A percentile compares a stretch with the other conserved stretches of the same genome.
phyloP scores from a whole-genome alignment of 208 protist species.

The Trypanosoma congolense region DNA sequence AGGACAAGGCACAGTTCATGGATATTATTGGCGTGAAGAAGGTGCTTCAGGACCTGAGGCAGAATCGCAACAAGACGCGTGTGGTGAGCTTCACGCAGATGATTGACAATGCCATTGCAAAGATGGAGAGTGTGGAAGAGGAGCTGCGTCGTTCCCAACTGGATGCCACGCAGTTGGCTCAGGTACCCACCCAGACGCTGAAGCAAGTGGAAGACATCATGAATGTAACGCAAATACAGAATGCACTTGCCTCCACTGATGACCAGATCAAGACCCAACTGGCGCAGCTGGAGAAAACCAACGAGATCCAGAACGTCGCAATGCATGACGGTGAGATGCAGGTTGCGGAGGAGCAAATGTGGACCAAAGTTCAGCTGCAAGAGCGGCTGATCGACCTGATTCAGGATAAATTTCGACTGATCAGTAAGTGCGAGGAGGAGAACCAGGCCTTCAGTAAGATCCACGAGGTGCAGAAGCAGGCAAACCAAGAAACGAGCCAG shows the following conservation, averaged over 20 bases:
- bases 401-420: constrained; percentile 6
- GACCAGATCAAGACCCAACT: constrained; percentile 9
- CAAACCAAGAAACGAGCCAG: constrained; percentile 8
- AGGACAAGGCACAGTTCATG: constrained; percentile 9
- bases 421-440: constrained; percentile 8
- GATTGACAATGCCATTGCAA: constrained; percentile 9
- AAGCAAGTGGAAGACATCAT: constrained; percentile 9
- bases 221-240: constrained; percentile 7
- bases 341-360: constrained; percentile 22
- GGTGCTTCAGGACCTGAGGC: constrained; percentile 5
- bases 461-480: constrained; percentile 10
- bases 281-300: constrained; percentile 22
- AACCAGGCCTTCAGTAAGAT: constrained; percentile 7
- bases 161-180: constrained; percentile 3
- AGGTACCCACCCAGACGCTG: constrained; percentile 4
- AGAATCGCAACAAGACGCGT: constrained; percentile 7
- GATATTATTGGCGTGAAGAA: constrained; percentile 8
- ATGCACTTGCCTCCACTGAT: constrained; percentile 5
- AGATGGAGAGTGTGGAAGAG: constrained; percentile 3
- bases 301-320: constrained; percentile 69
- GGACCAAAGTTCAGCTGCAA: constrained; percentile 6
- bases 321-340: constrained; percentile 74
- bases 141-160: constrained; percentile 6
- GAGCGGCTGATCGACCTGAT: constrained; percentile 4
- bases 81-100: constrained; percentile 9